A percentile compares a stretch with the other conserved stretches of the same genome.
phyloP scores from a whole-genome alignment of 2,329 filamentous ascomycete species.

The Ustulina deusta region DNA sequence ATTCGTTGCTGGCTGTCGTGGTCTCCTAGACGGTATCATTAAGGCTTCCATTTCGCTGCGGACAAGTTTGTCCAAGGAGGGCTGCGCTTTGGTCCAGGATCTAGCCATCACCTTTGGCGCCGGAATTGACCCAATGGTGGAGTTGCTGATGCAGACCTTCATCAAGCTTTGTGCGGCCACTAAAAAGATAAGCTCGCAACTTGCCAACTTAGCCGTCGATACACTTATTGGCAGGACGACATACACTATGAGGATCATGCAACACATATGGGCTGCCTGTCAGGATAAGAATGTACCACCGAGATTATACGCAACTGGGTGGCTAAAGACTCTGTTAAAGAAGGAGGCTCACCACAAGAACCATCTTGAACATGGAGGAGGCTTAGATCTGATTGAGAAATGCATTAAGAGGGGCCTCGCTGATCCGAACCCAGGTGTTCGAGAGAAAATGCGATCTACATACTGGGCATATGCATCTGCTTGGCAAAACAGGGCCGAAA shows the following conservation, averaged over 20 bases:
- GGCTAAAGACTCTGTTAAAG: slow-evolving; percentile 85
- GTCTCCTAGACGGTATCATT: slow-evolving; percentile 85
- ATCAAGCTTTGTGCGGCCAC: slow-evolving; percentile 90
- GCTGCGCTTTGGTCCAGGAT: slow-evolving; percentile 86
- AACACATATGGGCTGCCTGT: slow-evolving; percentile 83
- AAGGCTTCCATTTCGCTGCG: slow-evolving; percentile 86
- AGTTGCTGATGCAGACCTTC: slow-evolving; percentile 87
- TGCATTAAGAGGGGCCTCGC: slow-evolving; percentile 88
- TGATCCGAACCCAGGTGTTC: slow-evolving; percentile 90
- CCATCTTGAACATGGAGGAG: slow-evolving; percentile 85
- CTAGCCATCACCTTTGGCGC: slow-evolving; percentile 80
- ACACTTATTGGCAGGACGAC: slow-evolving; percentile 82
- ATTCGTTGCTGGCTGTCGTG: slow-evolving; percentile 78
- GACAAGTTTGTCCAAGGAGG: slow-evolving; percentile 90
- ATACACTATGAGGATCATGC: slow-evolving; percentile 83
- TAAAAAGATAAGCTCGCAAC: slow-evolving; percentile 91
- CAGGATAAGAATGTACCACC: slow-evolving; percentile 96
- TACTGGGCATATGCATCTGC: slow-evolving; percentile 86
- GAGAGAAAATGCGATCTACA: slow-evolving; percentile 84
- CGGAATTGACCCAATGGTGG: slow-evolving; percentile 87
- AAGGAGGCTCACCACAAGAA: slow-evolving; percentile 83
- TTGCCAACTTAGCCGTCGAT: slow-evolving; percentile 84
- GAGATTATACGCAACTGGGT: slow-evolving; percentile 80
- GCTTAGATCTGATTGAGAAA: slow-evolving; percentile 86
- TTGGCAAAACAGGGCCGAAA: slow-evolving; percentile 82